A percentile compares a stretch with the other conserved stretches of the same genome.
Conservation (phyloP, 2,329 filamentous ascomycete species). For the Arthroderma uncinatum region DNA sequence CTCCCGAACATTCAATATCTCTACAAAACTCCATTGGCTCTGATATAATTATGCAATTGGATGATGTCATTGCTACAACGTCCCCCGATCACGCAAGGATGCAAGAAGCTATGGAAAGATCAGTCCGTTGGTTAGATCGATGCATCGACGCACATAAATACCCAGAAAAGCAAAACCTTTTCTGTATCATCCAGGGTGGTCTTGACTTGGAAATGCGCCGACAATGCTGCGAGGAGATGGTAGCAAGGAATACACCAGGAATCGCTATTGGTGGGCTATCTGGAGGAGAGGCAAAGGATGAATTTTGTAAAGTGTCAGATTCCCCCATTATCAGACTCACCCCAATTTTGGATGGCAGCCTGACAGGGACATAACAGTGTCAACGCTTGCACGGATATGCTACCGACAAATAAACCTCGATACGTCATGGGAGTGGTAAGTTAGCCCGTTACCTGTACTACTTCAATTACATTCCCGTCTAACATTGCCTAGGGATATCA, state of each 20-base stretch:
- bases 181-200: conserved; percentile 97
- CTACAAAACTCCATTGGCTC: conserved; percentile 95
- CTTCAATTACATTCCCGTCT: conserved; percentile 10
- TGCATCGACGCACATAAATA: conserved; percentile 85
- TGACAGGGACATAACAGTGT: conserved; percentile 39
- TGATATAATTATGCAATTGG: conserved; percentile 98
- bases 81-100: conserved; percentile 81
- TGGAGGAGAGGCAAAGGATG: conserved; percentile 85
- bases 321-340: neutral
- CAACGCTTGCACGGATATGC: conserved; percentile 66
- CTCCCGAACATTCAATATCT: conserved; percentile 90
- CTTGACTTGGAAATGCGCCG: conserved; percentile 75
- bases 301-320: conserved; percentile 68
- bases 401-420: conserved; percentile 86
- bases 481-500: conserved; percentile 58
- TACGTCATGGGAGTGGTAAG: conserved; percentile 93
- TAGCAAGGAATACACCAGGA: conserved; percentile 79
- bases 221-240: conserved; percentile 78
- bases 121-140: conserved; percentile 87
- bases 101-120: conserved; percentile 88
- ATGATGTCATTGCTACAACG: conserved; percentile 94
- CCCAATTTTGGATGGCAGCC: neutral
- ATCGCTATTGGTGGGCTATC: conserved; percentile 93
- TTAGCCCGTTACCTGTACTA: neutral
- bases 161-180: conserved; percentile 76